Percentiles rank a stretch among this genome's conserved stretches.
These are phyloP conservation scores for Phlebiopsis gigantea DNA, from an alignment of 768 basidiomycete species.

Conservation along the genomic window DNA sequence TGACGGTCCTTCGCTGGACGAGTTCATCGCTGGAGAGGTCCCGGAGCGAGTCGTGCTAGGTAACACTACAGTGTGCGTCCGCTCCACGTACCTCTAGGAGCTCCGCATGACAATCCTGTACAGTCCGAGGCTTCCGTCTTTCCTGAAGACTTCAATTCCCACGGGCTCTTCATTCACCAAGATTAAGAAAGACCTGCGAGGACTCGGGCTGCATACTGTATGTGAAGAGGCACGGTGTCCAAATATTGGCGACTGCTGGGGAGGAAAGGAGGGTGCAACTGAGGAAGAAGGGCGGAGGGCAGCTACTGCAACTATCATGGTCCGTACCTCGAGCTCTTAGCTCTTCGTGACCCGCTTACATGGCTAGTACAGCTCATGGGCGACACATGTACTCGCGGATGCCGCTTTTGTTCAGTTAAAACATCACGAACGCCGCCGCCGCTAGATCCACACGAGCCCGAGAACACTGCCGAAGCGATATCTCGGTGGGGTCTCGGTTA, in stretches of 20 bases:
- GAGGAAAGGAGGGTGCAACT: conserved; percentile 64
- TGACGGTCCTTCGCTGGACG: conserved; percentile 70
- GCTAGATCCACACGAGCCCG: conserved; percentile 93
- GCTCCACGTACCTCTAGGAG: background rate
- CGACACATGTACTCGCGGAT: conserved; percentile 96
- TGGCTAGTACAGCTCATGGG: conserved; percentile 78
- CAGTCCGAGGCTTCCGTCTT: conserved; percentile 82
- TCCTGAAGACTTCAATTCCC: conserved; percentile 89
- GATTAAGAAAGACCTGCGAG: conserved; percentile 94
- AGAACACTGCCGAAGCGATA: conserved; percentile 97
- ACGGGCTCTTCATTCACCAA: conserved; percentile 82
- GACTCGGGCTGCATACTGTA: conserved; percentile 88
- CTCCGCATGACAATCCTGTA: background rate
- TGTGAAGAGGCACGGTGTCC: conserved; percentile 99
- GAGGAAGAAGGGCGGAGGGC: conserved; percentile 70
- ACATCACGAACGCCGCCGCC: conserved; percentile 86
- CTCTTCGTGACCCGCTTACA: background rate
- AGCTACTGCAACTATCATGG: conserved; percentile 99
- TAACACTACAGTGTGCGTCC: conserved; percentile 59
- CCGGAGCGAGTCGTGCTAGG: conserved; percentile 65
- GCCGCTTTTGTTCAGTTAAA: conserved; percentile 96
- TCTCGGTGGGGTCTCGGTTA: conserved; percentile 97
- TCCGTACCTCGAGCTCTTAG: conserved; percentile 26
- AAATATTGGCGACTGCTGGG: conserved; percentile 99
- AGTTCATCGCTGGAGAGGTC: conserved; percentile 66